Base-by-base conservation (phyloP, 2,329 filamentous ascomycete genomes). In the Oidium heveae region DNA sequence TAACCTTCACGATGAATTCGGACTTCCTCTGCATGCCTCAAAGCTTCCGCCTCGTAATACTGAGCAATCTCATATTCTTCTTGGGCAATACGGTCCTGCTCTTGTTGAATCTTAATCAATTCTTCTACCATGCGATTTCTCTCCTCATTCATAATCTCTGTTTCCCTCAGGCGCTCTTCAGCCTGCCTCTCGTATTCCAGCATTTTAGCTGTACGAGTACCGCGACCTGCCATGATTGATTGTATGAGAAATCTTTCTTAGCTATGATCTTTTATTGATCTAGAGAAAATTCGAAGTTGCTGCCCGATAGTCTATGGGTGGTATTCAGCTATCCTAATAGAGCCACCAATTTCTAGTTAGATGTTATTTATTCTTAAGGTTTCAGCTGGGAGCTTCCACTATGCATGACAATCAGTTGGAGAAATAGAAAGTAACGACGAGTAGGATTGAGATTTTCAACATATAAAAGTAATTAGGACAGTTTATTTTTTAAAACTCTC, bases 11-110 rank as follows among this genome's bases (percentile, higher is more conserved):
- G 58, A 56, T 64, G 63, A 13, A 61, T 37, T 28, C 63, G 56
- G 57, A 63, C 56, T 39, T 64, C 63, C 50, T 64, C 62, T 0
- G 61, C 60, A 54, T 64, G 63, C 44, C 59, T 61, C 55, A 64
- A 54, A 10, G 61, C 61, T 52, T 64, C 63, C 1, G 61, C 61
- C 51, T 64, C 62, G 37, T 64, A 64, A 43, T 64, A 64, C 49
- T 64, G 62, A 20, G 58, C 56, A 62, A 64, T 64, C 47, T 64
- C 63, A 53, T 64, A 63, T 44, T 64, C 61, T 49, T 64, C 63
- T 47, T 64, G 62, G 3, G 62, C 61, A 41, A 64, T 63, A 22
- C 63, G 28, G 24, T 64, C 62, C 32, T 59, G 56, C 52, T 64
- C 63, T 18, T 54, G 50, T 20, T 56, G 53, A 33, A 64, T 63